A percentile compares a stretch with the other conserved stretches of the same genome.
phyloP scores from a whole-genome alignment of 495 filamentous ascomycete genomes.

The Penicillium salamii region DNA sequence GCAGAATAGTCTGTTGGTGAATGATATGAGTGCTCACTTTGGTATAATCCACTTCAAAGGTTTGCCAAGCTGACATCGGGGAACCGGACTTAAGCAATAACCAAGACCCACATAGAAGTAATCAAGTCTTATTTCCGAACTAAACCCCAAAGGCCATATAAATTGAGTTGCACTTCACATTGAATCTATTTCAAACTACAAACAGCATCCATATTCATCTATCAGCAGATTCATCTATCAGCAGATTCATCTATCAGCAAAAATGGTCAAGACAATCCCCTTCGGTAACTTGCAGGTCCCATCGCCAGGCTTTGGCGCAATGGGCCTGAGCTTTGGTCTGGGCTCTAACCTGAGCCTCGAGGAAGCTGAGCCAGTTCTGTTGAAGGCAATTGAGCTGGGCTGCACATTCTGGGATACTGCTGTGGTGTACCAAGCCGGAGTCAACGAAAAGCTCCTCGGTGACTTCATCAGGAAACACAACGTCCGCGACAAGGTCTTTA shows the following conservation, averaged over 20 bases:
- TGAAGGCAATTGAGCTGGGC: slow-evolving; percentile 49
- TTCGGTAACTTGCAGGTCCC: slow-evolving; percentile 40
- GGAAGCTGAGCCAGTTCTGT: slow-evolving; percentile 47
- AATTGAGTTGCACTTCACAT: neutral
- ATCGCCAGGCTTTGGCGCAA: slow-evolving; percentile 44
- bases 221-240: neutral
- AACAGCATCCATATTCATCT: neutral
- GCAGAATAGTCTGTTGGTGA: too few relatives aligned
- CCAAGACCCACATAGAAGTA: neutral
- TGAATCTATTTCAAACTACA: neutral
- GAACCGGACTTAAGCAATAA: neutral
- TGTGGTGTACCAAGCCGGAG: slow-evolving; percentile 46
- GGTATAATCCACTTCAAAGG: too few relatives aligned
- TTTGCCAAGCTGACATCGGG: too few relatives aligned
- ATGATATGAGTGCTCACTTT: too few relatives aligned
- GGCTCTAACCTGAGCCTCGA: slow-evolving; percentile 41
- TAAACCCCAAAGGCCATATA: neutral
- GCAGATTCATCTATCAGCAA: slow-evolving; percentile 1
- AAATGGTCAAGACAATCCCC: slow-evolving; percentile 43
- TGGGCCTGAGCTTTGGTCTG: slow-evolving; percentile 43
- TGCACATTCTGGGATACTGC: slow-evolving; percentile 56
- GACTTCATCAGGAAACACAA: slow-evolving; percentile 54
- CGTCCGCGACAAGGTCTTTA: slow-evolving; percentile 45
- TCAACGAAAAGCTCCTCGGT: slow-evolving; percentile 50
- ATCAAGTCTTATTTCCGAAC: neutral